Evolutionary conservation across 805 yeast genomes (phyloP), one percentile per base, ranked within the genome.

Genomic region (Cyberlindnera xylosilytica): DNA sequence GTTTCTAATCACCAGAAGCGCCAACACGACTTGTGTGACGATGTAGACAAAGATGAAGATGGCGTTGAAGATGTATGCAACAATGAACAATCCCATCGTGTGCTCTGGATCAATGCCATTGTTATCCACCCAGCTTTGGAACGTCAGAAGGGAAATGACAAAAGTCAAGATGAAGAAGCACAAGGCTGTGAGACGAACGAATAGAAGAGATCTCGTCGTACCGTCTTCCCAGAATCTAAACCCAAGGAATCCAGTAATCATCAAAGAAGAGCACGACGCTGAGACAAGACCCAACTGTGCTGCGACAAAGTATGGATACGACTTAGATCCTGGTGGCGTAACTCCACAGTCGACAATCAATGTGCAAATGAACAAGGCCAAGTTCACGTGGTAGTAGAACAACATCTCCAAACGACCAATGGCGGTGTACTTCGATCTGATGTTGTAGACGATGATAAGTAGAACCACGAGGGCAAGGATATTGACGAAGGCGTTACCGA

Each of bases 161-260:
- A 85, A 90, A 45, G 83, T 78, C 20, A 81, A 62, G 1, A 72
- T 67, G 54, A 87, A 89, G 57, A 87, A 79, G 1, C 66, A 51
- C 1, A 70, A 38, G n/a, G 87, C 70, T 1, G 77, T 51, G 3
- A 72, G 38, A 45, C 87, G 70, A 32, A 85, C 62, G 4, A 70
- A 57, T 60, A 78, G 64, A 70, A 87, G 73, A 1, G 96, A 80
- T 44, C 59, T 68, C 15, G 62, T 57, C 1, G 96, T 83, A 16
- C 97, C 97, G 62, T 91, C 99, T 62, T 90, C 97, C 95, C 96
- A 93, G 27, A 90, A 65, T 62, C 89, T 93, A 62, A 88, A 88
- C 16, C 91, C 90, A 16, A 89, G 64, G 4, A 93, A 58, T 4
- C 97, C 97, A 46, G 83, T 82, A 40, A 79, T 69, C 58, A 86